Evolutionary conservation across 179 eudicot genomes (phyloP).

Genomic region (Beta corolliflora): DNA sequence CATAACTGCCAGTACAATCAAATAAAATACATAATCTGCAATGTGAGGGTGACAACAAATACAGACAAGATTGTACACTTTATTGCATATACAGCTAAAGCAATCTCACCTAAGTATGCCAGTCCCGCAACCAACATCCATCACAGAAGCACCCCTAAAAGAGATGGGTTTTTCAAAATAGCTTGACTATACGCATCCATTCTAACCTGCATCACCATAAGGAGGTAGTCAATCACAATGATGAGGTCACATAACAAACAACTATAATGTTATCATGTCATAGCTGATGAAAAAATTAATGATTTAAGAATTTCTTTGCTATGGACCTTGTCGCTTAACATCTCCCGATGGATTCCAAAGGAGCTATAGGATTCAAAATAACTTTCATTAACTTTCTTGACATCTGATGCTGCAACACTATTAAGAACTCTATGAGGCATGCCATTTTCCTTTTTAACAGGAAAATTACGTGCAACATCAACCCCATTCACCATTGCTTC

Average conservation of each 20-base stretch:
- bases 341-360: slow-evolving; percentile 90
- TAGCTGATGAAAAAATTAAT: neutral
- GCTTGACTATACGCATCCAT: slow-evolving; percentile 89
- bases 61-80: neutral
- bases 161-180: slow-evolving; percentile 74
- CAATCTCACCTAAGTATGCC: slow-evolving; percentile 78
- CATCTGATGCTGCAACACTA: slow-evolving; percentile 50
- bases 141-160: slow-evolving; percentile 67
- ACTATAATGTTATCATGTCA: neutral
- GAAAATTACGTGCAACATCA: slow-evolving; percentile 17
- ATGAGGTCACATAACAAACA: slow-evolving; percentile 6
- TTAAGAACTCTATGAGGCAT: slow-evolving; percentile 28
- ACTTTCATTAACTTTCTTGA: slow-evolving; percentile 61
- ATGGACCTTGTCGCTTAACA: slow-evolving; percentile 94
- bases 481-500: slow-evolving; percentile 33
- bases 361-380: slow-evolving; percentile 94
- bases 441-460: slow-evolving; percentile 28
- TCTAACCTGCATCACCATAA: slow-evolving; percentile 58
- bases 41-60: neutral
- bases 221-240: neutral
- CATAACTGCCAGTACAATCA: neutral
- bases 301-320: neutral
- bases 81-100: neutral
- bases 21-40: neutral
- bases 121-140: slow-evolving; percentile 98